Base-by-base conservation (phyloP, 345 rosid species). In the Hibiscus mutabilis region DNA sequence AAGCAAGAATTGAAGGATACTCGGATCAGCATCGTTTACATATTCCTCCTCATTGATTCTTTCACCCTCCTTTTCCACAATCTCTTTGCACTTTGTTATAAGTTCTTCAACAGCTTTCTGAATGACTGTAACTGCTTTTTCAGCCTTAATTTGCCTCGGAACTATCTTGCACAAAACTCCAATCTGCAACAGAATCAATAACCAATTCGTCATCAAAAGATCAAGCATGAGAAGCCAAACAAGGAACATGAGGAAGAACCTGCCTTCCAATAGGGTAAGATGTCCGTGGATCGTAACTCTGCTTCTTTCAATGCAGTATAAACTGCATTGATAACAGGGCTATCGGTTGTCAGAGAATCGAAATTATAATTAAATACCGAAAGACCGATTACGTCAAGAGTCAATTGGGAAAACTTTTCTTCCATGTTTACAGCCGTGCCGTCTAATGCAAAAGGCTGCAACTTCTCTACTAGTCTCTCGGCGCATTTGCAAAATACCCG, bases 181-280 rank as follows among this genome's bases (percentile, higher is more conserved):
- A 40, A 89, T 72, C 97, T 91, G 78, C 66, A 0, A 14, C 56
- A 68, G 70, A 27, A 49, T 40, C 74, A 59, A 37, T 2, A 14
- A 69, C 27, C 42, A 22, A 35, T 59, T 47, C 27, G 44, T 69
- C n/a, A 76, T 27, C 51, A 60, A 25, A 70, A 29, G 21, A 15
- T 53, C 3, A 18, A 37, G 60, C 64, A 60, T 25, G 21, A 74
- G 56, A 53, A 60, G 4, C 16, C 10, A 29, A 10, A 65, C 35
- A 74, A 70, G 3, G 58, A 56, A 21, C 59, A 73, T 7, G 25
- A 33, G 57, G 46, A 60, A 73, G 56, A 63, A 75, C 88, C 75
- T 76, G 75, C 98, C 96, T 94, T 91, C 98, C 98, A 94, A 73
- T 94, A 91, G 0, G 98, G 98, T 70, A 94, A 68, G 69, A 94